Evolutionary conservation across 257 asterid genomes (phyloP), one percentile per base, ranked within the genome.

Genomic region (Lantana camara): DNA sequence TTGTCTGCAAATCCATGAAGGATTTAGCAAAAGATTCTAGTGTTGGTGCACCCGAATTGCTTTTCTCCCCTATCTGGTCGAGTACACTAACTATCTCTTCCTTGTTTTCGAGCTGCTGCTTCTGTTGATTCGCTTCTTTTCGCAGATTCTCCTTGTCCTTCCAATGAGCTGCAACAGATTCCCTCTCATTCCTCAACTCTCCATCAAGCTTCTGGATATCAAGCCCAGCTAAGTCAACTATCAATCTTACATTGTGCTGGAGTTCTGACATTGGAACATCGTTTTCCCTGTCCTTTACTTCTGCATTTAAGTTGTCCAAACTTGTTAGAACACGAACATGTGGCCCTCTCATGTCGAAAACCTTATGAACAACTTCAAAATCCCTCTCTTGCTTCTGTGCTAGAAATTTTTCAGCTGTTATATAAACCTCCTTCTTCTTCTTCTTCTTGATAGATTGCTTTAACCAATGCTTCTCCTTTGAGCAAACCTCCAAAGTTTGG

Each of bases 281-380:
- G 54, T 82, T 82, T 64, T 83, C 95, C 77, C 87, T 75, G 17
- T 86, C 90, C 68, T 57, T 72, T 60, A 85, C 97, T 74, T 92
- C 98, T 0, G 91, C 95, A 62, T 87, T 85, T 80, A 93, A 74
- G 82, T 93, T 90, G 65, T 89, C 95, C 73, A 93, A 69, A 74
- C 84, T 87, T 19, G 97, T 83, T 76, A 93, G 61, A 38, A 93
- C 93, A n/a, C 96, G 90, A 35, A 89, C 95, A 35, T 93, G 98
- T 7, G 98, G 96, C 17, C 97, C 98, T 77, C 98, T 84, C 97
- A 89, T 93, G 75, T 93, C 98, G 56, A 87, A 81, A 64, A 87
- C 90, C 80, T 93, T 89, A 80, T 93, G 91, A 46, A 85, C 83
- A 52, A 81, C 85, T 51, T 87, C 96, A 69, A 87, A 37, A 37